Percentiles rank a stretch among this genome's conserved stretches.
phyloP scores from a whole-genome alignment of 768 basidiomycete genomes.

The Daedaleopsis sinensis region DNA sequence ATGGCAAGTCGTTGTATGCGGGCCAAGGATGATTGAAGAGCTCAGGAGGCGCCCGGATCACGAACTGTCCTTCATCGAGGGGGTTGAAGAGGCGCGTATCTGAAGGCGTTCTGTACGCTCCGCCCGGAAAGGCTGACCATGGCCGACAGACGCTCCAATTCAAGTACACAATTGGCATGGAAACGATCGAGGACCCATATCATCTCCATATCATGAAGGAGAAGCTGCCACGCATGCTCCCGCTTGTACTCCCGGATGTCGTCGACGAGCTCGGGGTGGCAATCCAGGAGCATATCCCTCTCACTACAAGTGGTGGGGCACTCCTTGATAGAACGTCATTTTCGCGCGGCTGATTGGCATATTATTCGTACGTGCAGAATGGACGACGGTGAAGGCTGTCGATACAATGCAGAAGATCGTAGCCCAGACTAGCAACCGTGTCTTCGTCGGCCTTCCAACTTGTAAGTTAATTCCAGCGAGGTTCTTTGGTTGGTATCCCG shows the following conservation, averaged over 20 bases:
- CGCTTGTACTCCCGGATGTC: constrained; percentile 21
- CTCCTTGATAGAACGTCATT: not conserved
- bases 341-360: not conserved
- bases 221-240: constrained; percentile 31
- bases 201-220: constrained; percentile 26
- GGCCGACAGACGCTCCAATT: constrained; percentile 39
- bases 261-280: constrained; percentile 23
- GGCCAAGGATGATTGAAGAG: constrained; percentile 49
- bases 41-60: constrained; percentile 49
- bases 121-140: too few species aligned
- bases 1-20: constrained; percentile 50
- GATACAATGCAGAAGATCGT: constrained; percentile 28
- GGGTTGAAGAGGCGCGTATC: not conserved
- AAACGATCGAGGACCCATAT: constrained; percentile 14
- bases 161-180: constrained; percentile 43
- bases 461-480: constrained; percentile 26
- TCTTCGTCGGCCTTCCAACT: constrained; percentile 36
- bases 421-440: constrained; percentile 32
- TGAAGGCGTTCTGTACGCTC: constrained; percentile 13
- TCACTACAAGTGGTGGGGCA: not conserved
- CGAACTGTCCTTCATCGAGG: constrained; percentile 36
- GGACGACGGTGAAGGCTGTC: constrained; percentile 23
- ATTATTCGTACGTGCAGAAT: constrained; percentile 23
- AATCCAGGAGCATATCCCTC: not conserved
- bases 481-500: not conserved